Percentiles rank a stretch among this genome's conserved stretches.
Evolutionary conservation across 345 rosid genomes (phyloP).

Genomic region (Rhizophora mangle): DNA sequence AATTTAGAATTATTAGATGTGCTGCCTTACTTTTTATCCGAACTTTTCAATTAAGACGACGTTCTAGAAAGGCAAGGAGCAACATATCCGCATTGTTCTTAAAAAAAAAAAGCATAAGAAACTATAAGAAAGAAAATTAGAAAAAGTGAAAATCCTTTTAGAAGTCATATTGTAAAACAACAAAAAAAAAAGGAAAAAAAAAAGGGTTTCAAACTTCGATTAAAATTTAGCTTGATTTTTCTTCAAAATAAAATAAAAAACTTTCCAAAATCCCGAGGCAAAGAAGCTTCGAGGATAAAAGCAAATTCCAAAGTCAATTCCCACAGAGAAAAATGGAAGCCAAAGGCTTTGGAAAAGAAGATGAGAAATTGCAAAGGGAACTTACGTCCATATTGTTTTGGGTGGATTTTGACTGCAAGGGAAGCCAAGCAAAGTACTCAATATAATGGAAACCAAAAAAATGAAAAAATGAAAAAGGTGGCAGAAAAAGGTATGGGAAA

Average conservation of each 20-base stretch:
- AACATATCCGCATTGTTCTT: too few species aligned
- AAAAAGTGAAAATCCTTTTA: too few species aligned
- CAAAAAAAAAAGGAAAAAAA: too few species aligned
- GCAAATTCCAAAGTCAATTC: too few species aligned
- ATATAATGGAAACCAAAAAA: neutral
- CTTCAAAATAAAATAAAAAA: neutral
- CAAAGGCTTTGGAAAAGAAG: neutral
- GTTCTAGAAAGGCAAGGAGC: too few species aligned
- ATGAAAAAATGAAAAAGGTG: neutral
- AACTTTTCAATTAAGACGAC: too few species aligned
- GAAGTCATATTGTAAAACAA: too few species aligned
- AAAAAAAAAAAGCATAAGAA: neutral
- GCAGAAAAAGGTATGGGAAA: neutral
- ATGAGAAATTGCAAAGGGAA: neutral
- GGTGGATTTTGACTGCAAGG: neutral
- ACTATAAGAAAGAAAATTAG: too few species aligned
- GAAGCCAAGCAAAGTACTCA: neutral
- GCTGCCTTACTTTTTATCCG: too few species aligned
- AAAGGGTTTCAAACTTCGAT: too few species aligned
- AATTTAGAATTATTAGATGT: too few species aligned
- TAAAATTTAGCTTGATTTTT: too few species aligned
- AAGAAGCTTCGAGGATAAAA: neutral
- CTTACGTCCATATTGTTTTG: constrained; percentile 25
- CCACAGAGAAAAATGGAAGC: neutral
- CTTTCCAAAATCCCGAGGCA: constrained; percentile 12